Percentiles rank a stretch among this genome's conserved stretches.
These are phyloP conservation scores for Calcarisporium arbuscula DNA, from an alignment of 2,329 filamentous ascomycete genomes.

Conservation along the genomic window DNA sequence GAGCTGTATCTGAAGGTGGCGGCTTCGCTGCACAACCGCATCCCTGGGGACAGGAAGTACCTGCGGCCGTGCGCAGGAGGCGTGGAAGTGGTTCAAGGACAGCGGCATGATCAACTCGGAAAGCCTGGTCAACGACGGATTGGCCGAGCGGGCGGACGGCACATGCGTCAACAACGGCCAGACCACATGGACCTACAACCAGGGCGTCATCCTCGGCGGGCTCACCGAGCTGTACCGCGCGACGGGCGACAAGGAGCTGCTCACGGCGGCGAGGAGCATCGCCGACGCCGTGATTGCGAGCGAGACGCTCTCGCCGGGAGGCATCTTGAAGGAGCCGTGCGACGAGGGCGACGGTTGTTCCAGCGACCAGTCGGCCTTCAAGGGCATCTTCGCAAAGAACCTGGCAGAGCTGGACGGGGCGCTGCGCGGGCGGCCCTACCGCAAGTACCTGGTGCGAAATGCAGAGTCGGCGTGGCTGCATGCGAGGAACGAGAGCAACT, in stretches of 20 bases:
- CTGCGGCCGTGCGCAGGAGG: constrained; percentile 36
- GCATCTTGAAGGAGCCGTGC: constrained; percentile 42
- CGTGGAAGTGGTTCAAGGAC: constrained; percentile 47
- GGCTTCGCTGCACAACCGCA: constrained; percentile 45
- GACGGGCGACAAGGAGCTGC: constrained; percentile 29
- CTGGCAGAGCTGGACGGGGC: constrained; percentile 8
- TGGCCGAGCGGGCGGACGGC: too few relatives aligned
- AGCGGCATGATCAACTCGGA: constrained; percentile 44
- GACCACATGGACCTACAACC: constrained; percentile 46
- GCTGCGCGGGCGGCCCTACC: too few relatives aligned
- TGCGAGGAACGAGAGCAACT: too few relatives aligned
- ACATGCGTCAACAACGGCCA: constrained; percentile 20
- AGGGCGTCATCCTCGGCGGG: constrained; percentile 34
- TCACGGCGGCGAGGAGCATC: constrained; percentile 35
- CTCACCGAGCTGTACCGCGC: constrained; percentile 44
- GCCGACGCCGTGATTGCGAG: constrained; percentile 42
- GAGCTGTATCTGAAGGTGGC: constrained; percentile 49
- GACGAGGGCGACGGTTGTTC: constrained; percentile 29
- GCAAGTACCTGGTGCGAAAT: too few relatives aligned
- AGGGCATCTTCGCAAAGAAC: constrained; percentile 31
- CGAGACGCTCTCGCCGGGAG: too few relatives aligned
- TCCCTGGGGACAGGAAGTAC: constrained; percentile 27
- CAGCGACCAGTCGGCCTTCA: constrained; percentile 56
- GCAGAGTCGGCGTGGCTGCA: too few relatives aligned
- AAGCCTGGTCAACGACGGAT: constrained; percentile 48